Base-by-base conservation (phyloP, 2,329 filamentous ascomycete genomes). In the Aureobasidium namibiae region DNA sequence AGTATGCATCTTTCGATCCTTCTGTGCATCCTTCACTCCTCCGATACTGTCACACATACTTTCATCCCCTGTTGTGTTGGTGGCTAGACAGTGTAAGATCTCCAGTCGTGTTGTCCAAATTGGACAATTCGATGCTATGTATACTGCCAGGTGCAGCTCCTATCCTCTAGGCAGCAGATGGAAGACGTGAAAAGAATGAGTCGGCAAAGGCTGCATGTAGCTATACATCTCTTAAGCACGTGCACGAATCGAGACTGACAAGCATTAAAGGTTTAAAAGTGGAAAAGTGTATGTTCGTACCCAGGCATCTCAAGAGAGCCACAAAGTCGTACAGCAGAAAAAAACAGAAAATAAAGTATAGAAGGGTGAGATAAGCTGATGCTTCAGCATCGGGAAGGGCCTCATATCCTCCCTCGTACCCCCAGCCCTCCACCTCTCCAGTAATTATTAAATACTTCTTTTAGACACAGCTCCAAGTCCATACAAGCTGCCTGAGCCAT, bases 301-400 rank as follows among this genome's bases (percentile, higher is more conserved):
- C 26, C 48, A 26, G 33, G 29, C 14, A 52, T 26, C 33, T 33
- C 33, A 26, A 52, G 48, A 23, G 33, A 52, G 48, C 48, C 48
- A 52, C 48, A 52, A 52, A 29, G 48, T 52, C 34, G 34, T 52
- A 52, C 48, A 39, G 23, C 21, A 52, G 34, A 39, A 52, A 16
- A 38, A 18, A 39, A 39, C 34, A 16, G 31, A 16, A 41, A 21
- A 44, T 3, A n/a, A n/a, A n/a, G n/a, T 26, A 26, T 34, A 39
- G 34, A 14, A 14, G n/a, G 14, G 36, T 54, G 38, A 54, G 50
- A 33, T 54, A 54, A 54, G 50, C 50, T 54, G 50, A 54, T 54
- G 14, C 26, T 23, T 36, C 10, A 10, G n/a, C 18, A 33, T 24
- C 31, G 16, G 29, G 10, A 11, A n/a, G n/a, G 14, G n/a, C 46